Base-by-base conservation (phyloP, 2,329 filamentous ascomycete genomes). In the Penicillium capsulatum region DNA sequence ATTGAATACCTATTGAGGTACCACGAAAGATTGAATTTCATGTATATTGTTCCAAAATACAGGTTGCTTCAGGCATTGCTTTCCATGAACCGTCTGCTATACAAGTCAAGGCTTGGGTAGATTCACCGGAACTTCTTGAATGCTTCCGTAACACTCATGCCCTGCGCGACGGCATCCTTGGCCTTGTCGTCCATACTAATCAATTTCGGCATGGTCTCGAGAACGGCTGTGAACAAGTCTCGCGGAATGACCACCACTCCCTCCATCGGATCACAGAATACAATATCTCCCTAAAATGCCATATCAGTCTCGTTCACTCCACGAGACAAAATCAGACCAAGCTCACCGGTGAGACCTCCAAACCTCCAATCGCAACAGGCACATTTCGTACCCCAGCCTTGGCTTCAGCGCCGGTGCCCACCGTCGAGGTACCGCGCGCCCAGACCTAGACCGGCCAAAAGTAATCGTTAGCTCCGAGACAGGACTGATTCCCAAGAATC, bases 191-290 rank as follows among this genome's bases (percentile, higher is more conserved):
- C 80, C 27, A 78, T 77, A 42, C 44, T 57, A 3, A 67, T 64
- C 36, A 73, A 55, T 43, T 61, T 65, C 4, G 81, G 80, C 49
- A 84, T 68, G 48, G 86, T 55, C 34, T 76, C 75, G 9, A 86
- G 55, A 14, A 86, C 76, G 33, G 75, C 72, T 8, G 73, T 69
- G 7, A 87, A 59, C 53, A 79, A 76, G 22, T 72, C 73, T 33
- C 68, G 66, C 1, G 84, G 84, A 41, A 89, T 83, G 17, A 78
- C 72, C 9, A 86, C 83, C 1, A 84, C 76, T 0, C 82, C 84
- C 48, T 86, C 84, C n/a, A 69, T 66, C 3, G 79, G 74, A 58
- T 89, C 85, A 40, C 79, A 76, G 62, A 86, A 81, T 31, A 86
- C 71, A 26, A 88, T 72, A 60, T 89, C 85, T 6, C 83, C 81